Base-by-base conservation (phyloP, 352 stramenopile genomes). In the Phytophthora boehmeriae region DNA sequence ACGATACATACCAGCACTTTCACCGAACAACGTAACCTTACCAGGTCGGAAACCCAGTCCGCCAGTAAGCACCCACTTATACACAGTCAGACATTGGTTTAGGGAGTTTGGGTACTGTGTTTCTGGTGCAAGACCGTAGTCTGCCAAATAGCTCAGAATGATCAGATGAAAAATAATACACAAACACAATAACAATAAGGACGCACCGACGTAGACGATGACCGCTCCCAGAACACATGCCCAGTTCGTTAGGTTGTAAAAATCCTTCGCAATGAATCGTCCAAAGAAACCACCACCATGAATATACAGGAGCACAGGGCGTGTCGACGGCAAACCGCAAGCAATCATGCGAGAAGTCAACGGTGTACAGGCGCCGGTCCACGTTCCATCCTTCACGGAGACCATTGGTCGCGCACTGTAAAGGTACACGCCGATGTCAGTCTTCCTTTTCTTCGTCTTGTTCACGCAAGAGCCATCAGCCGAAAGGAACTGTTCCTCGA, bases 251-350 rank as follows among this genome's bases (percentile, higher is more conserved):
- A 95, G 45, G 38, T 89, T 93, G 43, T 89, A 76, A 8, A 87
- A 86, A 55, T 96, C 88, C 49, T 92, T 93, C 9, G 85, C 87
- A 53, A 96, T 89, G 61, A 95, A 95, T n/a, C 85, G 79, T 0
- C 83, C 87, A 39, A 96, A 94, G 57, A 95, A 96, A 1, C 87
- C 89, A 10, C 89, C 89, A 19, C 89, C 89, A 41, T 96, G 89
- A 30, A 96, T 87, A 50, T 96, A 96, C 10, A 96, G 62, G 0
- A 96, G 69, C 43, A 96, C 88, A 0, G 85, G 87, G 0, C 81
- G 72, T 8, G 78, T 69, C 2, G 76, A 78, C 0, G 87, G 87
- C 23, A 96, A 72, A 0, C 87, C 87, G 20, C 84, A 90, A 2
- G 69, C 67, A 20, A 91, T 79, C 83, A 96, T 93, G 32, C 73